Evolutionary conservation across 2,329 filamentous ascomycete species (phyloP), one percentile per base, ranked within the genome.

Genomic region (Zymoseptoria passerinii): DNA sequence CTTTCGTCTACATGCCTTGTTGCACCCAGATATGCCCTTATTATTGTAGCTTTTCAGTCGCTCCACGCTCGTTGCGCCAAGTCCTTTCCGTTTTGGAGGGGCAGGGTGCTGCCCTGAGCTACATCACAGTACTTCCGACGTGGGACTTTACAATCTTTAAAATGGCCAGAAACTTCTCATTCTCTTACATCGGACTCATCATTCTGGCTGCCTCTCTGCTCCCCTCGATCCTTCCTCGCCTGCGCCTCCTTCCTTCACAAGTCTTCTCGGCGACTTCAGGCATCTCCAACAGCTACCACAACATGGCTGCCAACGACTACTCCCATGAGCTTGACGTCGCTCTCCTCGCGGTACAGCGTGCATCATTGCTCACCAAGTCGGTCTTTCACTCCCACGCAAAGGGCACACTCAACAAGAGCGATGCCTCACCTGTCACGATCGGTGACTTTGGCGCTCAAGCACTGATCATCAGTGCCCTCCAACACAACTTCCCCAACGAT

Each of bases 361-460:
- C 88, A 27, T 79, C 84, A 20, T 79, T 90, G 64, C 81, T 91
- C 58, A 91, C 88, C 54, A 88, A 89, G 74, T 83, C 83, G 62
- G 88, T 91, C 71, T 89, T 89, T 78, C 80, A 91, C 76, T 88
- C 92, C 68, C 94, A 92, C 76, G 88, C 90, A 68, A 97, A 97
- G 78, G 92, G 92, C 67, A 96, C 94, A 51, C 81, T 96, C 54
- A 88, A 87, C 73, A 99, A 99, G 79, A 87, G 90, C 75, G 94
- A 99, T 80, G 90, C 90, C 72, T 96, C 92, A 8, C 94, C 94
- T 65, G 94, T 99, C 68, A 99, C 94, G 18, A 94, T 97, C 68
- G 94, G 92, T 73, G 94, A 99, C 78, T 97, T 96, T 74, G 94
- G 94, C 70, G 95, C 94, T 44, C 94, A 99, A 78, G 92, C 94